Evolutionary conservation across 2,329 filamentous ascomycete species (phyloP).

Genomic region (Xylaria sp.): DNA sequence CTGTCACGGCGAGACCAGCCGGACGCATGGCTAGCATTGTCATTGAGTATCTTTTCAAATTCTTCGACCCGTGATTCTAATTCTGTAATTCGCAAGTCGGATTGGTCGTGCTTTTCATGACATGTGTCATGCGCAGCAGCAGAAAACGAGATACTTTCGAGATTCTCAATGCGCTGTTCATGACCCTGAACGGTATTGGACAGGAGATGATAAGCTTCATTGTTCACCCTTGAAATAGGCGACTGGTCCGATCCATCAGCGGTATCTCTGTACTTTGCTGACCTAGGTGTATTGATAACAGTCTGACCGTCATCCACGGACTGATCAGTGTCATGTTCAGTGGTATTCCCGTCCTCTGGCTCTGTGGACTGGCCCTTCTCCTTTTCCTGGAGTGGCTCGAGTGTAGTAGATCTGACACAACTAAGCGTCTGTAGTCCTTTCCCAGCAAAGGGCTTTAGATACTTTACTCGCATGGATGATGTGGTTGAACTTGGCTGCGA

Average conservation of each 20-base stretch:
- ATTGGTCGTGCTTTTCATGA: constrained; percentile 68
- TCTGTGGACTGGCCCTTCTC: constrained; percentile 35
- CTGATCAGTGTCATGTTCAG: constrained; percentile 30
- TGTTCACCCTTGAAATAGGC: constrained; percentile 35
- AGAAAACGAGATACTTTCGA: constrained; percentile 75
- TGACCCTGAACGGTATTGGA: constrained; percentile 63
- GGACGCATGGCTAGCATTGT: constrained; percentile 49
- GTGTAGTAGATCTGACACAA: constrained; percentile 44
- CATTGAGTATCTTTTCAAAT: constrained; percentile 59
- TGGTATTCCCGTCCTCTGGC: constrained; percentile 30
- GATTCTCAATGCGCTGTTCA: constrained; percentile 67
- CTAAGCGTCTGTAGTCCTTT: constrained; percentile 61
- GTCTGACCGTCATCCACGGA: constrained; percentile 38
- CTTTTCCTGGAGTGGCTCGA: constrained; percentile 43
- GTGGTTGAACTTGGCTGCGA: constrained; percentile 61
- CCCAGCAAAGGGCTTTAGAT: constrained; percentile 61
- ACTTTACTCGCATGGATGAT: constrained; percentile 56
- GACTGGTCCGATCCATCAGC: constrained; percentile 30
- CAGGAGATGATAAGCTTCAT: constrained; percentile 51
- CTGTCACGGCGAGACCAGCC: constrained; percentile 45
- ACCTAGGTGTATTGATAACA: constrained; percentile 42
- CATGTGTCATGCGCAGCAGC: constrained; percentile 71
- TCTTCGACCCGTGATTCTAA: constrained; percentile 69
- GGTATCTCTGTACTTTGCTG: constrained; percentile 33
- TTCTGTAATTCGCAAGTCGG: constrained; percentile 71